Conservation (phyloP, 345 rosid genomes). For the Eucalyptus cladocalyx region DNA sequence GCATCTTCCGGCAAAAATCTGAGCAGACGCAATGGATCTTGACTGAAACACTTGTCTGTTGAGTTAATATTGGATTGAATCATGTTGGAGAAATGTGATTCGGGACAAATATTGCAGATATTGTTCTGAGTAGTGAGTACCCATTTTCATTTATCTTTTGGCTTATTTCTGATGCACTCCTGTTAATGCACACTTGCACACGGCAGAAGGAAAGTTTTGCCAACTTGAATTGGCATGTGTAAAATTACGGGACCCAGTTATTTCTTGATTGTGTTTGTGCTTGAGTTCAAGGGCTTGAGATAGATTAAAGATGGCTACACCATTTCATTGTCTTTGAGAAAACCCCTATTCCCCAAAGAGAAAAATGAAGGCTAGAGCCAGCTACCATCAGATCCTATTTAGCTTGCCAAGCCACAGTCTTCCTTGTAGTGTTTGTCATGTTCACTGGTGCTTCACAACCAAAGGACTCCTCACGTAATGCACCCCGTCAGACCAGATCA, state of each 20-base stretch:
- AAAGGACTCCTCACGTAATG: slow-evolving; percentile 35
- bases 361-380: background rate
- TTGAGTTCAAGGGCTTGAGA: background rate
- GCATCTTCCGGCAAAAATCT: background rate
- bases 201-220: background rate
- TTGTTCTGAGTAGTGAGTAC: background rate
- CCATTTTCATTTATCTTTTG: background rate
- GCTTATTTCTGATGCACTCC: background rate
- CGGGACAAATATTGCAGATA: background rate
- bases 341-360: background rate
- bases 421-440: background rate
- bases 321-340: background rate
- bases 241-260: background rate
- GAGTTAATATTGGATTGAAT: background rate
- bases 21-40: background rate
- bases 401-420: background rate
- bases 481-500: slow-evolving; percentile 38
- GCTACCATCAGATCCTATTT: background rate
- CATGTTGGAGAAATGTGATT: background rate
- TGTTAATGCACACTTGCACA: background rate
- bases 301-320: background rate
- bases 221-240: background rate
- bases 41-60: background rate
- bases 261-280: background rate
- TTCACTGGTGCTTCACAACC: background rate